Evolutionary conservation across 2,329 filamentous ascomycete species (phyloP).

Genomic region (Pezicula neosporulosa): DNA sequence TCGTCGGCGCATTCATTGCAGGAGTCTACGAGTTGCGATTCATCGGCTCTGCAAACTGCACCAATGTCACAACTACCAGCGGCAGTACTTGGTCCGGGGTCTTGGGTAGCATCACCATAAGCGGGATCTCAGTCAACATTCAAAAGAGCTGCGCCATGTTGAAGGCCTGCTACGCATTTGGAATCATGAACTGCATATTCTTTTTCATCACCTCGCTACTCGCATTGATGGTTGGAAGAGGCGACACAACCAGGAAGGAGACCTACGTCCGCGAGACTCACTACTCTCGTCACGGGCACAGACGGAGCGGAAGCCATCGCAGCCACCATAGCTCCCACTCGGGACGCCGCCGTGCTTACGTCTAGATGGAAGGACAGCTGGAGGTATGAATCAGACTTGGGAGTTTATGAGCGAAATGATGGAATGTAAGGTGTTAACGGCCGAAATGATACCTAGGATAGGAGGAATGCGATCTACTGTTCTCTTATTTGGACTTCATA

Average conservation of each 20-base stretch:
- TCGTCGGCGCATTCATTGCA: conserved; percentile 62
- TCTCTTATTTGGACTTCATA: neutral
- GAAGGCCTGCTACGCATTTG: conserved; percentile 85
- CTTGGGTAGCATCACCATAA: conserved; percentile 52
- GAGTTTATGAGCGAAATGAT: neutral
- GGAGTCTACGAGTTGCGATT: conserved; percentile 56
- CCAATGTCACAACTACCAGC: conserved; percentile 42
- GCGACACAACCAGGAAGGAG: conserved; percentile 12
- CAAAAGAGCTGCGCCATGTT: conserved; percentile 87
- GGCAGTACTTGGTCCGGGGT: conserved; percentile 53
- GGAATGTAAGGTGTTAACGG: neutral
- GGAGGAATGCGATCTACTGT: neutral
- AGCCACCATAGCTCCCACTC: conserved; percentile 25
- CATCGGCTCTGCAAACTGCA: conserved; percentile 65
- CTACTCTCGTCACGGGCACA: conserved; percentile 21
- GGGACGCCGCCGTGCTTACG: conserved; percentile 25
- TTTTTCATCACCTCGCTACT: conserved; percentile 76
- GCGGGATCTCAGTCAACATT: conserved; percentile 48
- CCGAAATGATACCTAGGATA: neutral
- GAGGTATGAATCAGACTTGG: neutral
- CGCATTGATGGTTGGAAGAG: conserved; percentile 42
- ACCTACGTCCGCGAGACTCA: conserved; percentile 25
- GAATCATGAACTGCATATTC: conserved; percentile 81
- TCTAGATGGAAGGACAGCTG: conserved; percentile 11
- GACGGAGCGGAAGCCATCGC: conserved; percentile 25